Conservation (phyloP, 768 basidiomycete genomes). For the Phylloporus arenicola region DNA sequence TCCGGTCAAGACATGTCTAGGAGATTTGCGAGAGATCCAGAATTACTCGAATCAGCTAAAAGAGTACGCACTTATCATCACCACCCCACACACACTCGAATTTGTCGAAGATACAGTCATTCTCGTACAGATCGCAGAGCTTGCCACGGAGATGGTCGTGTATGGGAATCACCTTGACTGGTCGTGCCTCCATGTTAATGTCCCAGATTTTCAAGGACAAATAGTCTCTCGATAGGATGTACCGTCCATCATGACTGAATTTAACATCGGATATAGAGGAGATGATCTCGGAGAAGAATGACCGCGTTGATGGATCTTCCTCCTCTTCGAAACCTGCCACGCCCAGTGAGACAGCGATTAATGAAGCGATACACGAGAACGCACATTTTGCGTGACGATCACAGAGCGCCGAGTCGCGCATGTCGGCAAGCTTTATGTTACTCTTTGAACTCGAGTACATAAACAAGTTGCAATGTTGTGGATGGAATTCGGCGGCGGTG, state of each 20-base stretch:
- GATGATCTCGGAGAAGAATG: slow-evolving; percentile 99
- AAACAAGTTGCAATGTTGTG: slow-evolving; percentile 94
- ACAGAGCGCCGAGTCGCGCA: slow-evolving; percentile 96
- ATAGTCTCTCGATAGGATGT: slow-evolving; percentile 96
- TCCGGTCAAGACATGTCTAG: slow-evolving; percentile 93
- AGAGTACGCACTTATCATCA: slow-evolving; percentile 78
- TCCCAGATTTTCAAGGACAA: slow-evolving; percentile 99
- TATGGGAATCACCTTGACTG: slow-evolving; percentile 96
- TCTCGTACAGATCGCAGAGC: slow-evolving; percentile 97
- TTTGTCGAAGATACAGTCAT: slow-evolving; percentile 99
- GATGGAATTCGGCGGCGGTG: slow-evolving; percentile 99
- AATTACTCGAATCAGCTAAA: slow-evolving; percentile 7
- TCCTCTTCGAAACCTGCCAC: slow-evolving; percentile 93
- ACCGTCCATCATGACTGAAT: slow-evolving; percentile 95
- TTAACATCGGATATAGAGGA: slow-evolving; percentile 99
- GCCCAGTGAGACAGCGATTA: slow-evolving; percentile 9
- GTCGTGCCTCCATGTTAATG: slow-evolving; percentile 96
- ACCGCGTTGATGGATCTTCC: slow-evolving; percentile 94
- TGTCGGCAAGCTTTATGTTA: slow-evolving; percentile 99
- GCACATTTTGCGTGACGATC: slow-evolving; percentile 93
- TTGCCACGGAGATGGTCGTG: slow-evolving; percentile 97
- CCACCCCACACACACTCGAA: slow-evolving; percentile 99
- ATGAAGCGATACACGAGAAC: slow-evolving; percentile 26
- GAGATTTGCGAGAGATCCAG: slow-evolving; percentile 5
- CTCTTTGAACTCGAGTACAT: slow-evolving; percentile 99